Conservation (phyloP, 495 filamentous ascomycete genomes). For the Neurospora africana region DNA sequence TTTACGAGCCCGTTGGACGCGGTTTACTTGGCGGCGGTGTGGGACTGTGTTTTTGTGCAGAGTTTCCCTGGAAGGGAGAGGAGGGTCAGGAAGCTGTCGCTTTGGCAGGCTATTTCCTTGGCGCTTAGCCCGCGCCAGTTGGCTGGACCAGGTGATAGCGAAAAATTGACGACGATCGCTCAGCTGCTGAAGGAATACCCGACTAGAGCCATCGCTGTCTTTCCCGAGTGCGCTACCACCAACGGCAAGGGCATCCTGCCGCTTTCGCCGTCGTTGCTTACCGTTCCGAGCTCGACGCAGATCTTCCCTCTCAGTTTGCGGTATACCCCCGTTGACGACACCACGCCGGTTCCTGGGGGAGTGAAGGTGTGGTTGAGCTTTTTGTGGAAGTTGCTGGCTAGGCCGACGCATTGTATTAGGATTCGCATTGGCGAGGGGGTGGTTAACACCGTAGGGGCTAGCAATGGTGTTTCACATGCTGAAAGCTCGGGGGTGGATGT, state of each 20-base stretch:
- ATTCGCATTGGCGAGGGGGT: constrained; percentile 74
- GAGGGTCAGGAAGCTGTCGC: constrained; percentile 6
- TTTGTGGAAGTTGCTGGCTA: constrained; percentile 75
- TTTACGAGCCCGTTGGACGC: constrained; percentile 89
- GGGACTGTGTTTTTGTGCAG: constrained; percentile 86
- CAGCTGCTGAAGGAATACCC: constrained; percentile 58
- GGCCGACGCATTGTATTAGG: constrained; percentile 77
- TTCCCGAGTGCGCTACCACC: constrained; percentile 88
- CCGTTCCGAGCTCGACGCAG: constrained; percentile 48
- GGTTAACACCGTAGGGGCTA: constrained; percentile 29
- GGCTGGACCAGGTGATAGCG: constrained; percentile 34
- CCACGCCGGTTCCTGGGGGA: constrained; percentile 69
- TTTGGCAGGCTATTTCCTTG: constrained; percentile 60
- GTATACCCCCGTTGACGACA: constrained; percentile 80
- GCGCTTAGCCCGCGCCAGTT: constrained; percentile 55
- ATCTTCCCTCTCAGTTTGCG: constrained; percentile 86
- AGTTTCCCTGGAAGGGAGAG: constrained; percentile 47
- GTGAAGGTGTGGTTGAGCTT: constrained; percentile 45
- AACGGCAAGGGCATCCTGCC: constrained; percentile 88
- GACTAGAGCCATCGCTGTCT: constrained; percentile 65
- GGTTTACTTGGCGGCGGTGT: constrained; percentile 91
- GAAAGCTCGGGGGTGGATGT: constrained; percentile 26
- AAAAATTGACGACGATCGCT: constrained; percentile 45
- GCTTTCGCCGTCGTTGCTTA: constrained; percentile 61
- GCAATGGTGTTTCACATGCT: constrained; percentile 13